Evolutionary conservation across 2,329 filamentous ascomycete species (phyloP).

Genomic region (Stagonosporopsis tanaceti): DNA sequence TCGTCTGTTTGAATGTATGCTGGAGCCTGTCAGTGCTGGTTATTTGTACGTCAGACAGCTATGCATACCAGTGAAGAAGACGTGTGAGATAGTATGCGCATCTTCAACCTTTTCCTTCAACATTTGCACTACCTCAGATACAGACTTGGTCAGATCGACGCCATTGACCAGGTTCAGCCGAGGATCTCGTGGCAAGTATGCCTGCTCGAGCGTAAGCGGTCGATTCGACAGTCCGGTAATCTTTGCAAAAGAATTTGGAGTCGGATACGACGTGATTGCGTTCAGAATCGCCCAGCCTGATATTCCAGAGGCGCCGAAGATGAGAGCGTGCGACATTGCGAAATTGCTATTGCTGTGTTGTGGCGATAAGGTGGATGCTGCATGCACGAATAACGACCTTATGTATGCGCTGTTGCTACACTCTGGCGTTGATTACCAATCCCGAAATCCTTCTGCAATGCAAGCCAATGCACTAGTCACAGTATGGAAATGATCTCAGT

Average conservation of each 20-base stretch:
- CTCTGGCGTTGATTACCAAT: background rate
- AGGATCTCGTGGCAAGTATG: background rate
- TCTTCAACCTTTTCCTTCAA: slow-evolving; percentile 6
- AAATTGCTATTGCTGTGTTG: background rate
- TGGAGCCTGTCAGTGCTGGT: background rate
- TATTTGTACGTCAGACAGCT: background rate
- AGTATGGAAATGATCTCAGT: too few species aligned
- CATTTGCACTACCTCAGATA: background rate
- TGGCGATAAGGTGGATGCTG: background rate
- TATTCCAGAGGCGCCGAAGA: slow-evolving; percentile 13
- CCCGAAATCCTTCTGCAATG: background rate
- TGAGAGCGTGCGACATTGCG: slow-evolving; percentile 8
- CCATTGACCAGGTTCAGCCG: slow-evolving; percentile 8
- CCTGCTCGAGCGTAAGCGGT: slow-evolving; percentile 6
- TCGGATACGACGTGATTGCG: slow-evolving; percentile 4
- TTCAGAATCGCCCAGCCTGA: slow-evolving; percentile 8
- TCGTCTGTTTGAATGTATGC: slow-evolving; percentile 3
- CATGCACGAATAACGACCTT: background rate
- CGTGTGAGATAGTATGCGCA: slow-evolving; percentile 1
- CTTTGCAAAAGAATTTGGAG: background rate
- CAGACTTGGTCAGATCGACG: slow-evolving; percentile 1
- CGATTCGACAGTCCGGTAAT: slow-evolving; percentile 7
- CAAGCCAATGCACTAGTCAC: background rate
- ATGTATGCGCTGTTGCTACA: background rate
- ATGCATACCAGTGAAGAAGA: slow-evolving; percentile 9